Evolutionary conservation across 352 stramenopile species (phyloP).

Genomic region (Aphanomyces euteiches): DNA sequence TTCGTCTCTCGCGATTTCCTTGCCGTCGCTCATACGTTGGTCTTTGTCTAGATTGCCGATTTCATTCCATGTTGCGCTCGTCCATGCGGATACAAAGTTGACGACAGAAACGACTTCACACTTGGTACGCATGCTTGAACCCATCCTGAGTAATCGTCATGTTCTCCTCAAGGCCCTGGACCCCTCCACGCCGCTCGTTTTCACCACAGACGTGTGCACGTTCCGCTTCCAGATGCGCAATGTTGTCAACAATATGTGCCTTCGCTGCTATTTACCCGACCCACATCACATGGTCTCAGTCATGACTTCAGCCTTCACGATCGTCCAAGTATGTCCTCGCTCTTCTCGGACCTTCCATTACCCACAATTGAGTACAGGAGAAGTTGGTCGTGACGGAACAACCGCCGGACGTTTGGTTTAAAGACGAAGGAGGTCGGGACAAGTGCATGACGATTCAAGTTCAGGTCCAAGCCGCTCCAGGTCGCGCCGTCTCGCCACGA

Average conservation of each 20-base stretch:
- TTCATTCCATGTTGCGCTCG: conserved; percentile 22
- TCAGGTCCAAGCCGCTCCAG: conserved; percentile 67
- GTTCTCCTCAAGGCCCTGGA: neutral
- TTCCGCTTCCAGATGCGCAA: conserved; percentile 16
- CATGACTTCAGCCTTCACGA: conserved; percentile 21
- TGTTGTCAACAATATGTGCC: conserved; percentile 20
- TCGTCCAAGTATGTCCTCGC: conserved; percentile 7
- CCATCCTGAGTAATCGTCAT: neutral
- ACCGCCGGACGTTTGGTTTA: conserved; percentile 92
- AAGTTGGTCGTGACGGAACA: conserved; percentile 74
- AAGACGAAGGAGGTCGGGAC: conserved; percentile 94
- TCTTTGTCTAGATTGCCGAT: neutral
- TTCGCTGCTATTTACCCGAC: conserved; percentile 7
- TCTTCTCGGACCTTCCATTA: neutral
- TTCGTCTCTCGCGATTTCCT: neutral
- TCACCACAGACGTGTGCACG: conserved; percentile 11
- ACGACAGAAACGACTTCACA: conserved; percentile 19
- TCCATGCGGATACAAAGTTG: conserved; percentile 26
- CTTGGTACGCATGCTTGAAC: neutral
- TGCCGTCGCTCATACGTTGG: neutral
- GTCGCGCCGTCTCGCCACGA: conserved; percentile 65
- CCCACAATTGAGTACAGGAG: conserved; percentile 41
- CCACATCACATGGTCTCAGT: conserved; percentile 3
- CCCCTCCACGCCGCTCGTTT: conserved; percentile 15
- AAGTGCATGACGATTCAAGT: conserved; percentile 92